phyloP scores from a whole-genome alignment of 2,329 filamentous ascomycete genomes.

The Neofusicoccum ribis region DNA sequence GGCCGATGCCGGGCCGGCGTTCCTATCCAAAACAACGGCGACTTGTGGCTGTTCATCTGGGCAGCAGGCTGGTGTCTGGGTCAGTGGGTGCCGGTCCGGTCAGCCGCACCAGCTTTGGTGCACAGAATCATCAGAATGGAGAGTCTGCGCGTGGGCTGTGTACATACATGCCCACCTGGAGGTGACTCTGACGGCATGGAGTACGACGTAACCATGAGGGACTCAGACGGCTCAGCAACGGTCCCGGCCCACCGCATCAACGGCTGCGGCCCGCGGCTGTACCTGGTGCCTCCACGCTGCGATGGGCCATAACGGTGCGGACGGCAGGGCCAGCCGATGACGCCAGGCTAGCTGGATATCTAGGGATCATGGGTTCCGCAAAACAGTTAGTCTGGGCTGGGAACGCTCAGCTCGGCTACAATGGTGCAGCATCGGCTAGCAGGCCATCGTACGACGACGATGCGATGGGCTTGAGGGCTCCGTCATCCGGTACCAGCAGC shows the following conservation, averaged over 20 bases:
- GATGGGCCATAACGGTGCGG: background rate
- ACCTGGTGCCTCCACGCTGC: background rate
- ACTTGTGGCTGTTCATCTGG: background rate
- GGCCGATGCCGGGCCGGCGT: background rate
- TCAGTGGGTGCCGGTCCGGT: background rate
- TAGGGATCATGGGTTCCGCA: background rate
- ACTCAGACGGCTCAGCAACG: background rate
- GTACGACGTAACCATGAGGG: background rate
- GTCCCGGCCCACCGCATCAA: background rate
- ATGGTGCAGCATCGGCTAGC: constrained; percentile 7
- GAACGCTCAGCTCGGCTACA: constrained; percentile 3
- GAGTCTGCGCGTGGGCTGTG: background rate
- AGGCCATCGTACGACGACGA: constrained; percentile 3
- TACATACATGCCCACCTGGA: background rate
- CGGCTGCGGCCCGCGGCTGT: constrained; percentile 6
- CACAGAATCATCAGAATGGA: background rate
- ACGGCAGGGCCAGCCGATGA: background rate
- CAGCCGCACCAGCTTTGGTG: background rate
- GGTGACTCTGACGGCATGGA: background rate
- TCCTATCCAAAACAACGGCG: background rate
- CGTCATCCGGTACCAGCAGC: constrained; percentile 1
- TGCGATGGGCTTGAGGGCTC: background rate
- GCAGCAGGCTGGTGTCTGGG: background rate
- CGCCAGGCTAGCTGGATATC: background rate
- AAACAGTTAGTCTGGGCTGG: background rate